Evolutionary conservation across 352 stramenopile genomes (phyloP).

Genomic region (Globisporangium carolinianum): DNA sequence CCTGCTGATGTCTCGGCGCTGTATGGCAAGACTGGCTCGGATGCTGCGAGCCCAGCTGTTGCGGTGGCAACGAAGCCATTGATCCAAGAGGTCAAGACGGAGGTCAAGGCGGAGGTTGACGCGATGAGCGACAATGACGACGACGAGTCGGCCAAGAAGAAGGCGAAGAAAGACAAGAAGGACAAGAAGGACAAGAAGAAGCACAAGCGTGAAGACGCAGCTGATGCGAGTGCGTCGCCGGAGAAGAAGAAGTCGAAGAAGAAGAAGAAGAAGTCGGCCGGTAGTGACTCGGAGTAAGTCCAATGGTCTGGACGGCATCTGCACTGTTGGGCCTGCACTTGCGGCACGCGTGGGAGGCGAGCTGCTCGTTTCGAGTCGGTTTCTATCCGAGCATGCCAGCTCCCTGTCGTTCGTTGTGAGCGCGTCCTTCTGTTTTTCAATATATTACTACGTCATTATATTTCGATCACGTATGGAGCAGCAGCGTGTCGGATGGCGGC

Average conservation of each 20-base stretch:
- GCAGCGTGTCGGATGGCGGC: background rate
- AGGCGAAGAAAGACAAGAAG: constrained; percentile 73
- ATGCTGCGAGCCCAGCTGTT: too few species aligned
- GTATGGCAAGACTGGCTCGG: constrained; percentile 27
- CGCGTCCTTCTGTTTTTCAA: background rate
- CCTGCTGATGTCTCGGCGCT: constrained; percentile 67
- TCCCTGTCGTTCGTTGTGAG: background rate
- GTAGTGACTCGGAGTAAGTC: constrained; percentile 65
- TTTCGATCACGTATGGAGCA: background rate
- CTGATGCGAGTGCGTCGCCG: constrained; percentile 50
- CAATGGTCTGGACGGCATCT: too few species aligned
- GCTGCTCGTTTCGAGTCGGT: background rate
- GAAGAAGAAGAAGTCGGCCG: constrained; percentile 83
- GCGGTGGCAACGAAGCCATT: constrained; percentile 19
- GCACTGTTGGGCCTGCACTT: background rate
- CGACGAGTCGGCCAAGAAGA: constrained; percentile 37
- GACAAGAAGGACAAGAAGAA: constrained; percentile 61
- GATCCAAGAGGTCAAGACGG: constrained; percentile 29
- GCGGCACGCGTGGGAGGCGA: background rate
- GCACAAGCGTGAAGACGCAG: constrained; percentile 60
- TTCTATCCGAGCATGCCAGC: too few species aligned
- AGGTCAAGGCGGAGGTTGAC: constrained; percentile 57
- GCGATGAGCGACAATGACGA: constrained; percentile 21
- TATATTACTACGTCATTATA: constrained; percentile 19
- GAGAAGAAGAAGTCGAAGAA: constrained; percentile 87